Evolutionary conservation across 495 filamentous ascomycete species (phyloP).

Genomic region (Trichodelitschia bisporula): DNA sequence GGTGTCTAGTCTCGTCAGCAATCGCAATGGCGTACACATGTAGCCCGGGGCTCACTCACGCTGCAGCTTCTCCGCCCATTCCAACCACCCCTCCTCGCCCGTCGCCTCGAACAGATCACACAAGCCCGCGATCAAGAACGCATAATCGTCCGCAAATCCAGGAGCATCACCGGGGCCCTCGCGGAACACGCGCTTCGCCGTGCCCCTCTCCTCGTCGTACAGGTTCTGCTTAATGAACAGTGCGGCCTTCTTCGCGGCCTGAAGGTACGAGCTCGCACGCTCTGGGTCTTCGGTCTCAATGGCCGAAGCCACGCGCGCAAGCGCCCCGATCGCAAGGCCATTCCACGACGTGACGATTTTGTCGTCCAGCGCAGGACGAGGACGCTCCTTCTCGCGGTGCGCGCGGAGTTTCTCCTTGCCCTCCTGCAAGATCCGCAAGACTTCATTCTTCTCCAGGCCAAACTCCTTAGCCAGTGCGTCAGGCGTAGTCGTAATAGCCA

Average conservation of each 20-base stretch:
- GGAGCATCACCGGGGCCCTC: slow-evolving; percentile 44
- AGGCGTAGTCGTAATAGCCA: slow-evolving; percentile 33
- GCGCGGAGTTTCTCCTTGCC: slow-evolving; percentile 45
- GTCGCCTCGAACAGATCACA: slow-evolving; percentile 77
- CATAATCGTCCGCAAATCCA: slow-evolving; percentile 90
- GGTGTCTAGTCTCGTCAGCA: slow-evolving; percentile 24
- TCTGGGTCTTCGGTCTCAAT: slow-evolving; percentile 33
- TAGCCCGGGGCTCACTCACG: slow-evolving; percentile 24
- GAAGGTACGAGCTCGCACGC: slow-evolving; percentile 30
- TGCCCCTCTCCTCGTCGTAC: slow-evolving; percentile 35
- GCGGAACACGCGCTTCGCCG: slow-evolving; percentile 52
- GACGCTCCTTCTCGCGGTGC: slow-evolving; percentile 50
- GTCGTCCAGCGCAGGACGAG: slow-evolving; percentile 64
- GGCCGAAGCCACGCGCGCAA: slow-evolving; percentile 48
- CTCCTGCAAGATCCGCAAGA: slow-evolving; percentile 39
- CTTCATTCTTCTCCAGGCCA: slow-evolving; percentile 47
- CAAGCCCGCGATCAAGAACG: slow-evolving; percentile 63
- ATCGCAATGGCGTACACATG: no score
- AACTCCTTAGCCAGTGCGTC: slow-evolving; percentile 52
- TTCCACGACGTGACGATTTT: slow-evolving; percentile 81
- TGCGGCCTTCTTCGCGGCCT: slow-evolving; percentile 42
- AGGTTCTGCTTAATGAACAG: slow-evolving; percentile 57
- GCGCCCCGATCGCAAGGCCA: slow-evolving; percentile 64
- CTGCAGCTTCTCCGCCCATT: slow-evolving; percentile 69
- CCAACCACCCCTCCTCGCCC: slow-evolving; percentile 51